A percentile compares a stretch with the other conserved stretches of the same genome.
Evolutionary conservation across 768 basidiomycete species (phyloP).

Genomic region (Auricularia heimuer): DNA sequence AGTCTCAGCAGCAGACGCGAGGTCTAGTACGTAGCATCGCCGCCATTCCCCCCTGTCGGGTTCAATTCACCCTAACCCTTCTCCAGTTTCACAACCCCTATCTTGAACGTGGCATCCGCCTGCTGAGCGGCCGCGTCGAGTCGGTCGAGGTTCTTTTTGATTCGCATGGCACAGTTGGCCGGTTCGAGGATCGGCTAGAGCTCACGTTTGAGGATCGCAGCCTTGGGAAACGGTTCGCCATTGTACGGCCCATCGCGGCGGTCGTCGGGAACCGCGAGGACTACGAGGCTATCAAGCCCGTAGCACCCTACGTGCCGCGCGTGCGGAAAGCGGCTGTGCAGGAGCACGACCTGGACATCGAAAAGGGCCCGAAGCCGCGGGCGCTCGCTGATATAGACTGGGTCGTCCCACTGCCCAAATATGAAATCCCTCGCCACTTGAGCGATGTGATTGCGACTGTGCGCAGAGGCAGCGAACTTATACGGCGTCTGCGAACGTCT

Average conservation of each 20-base stretch:
- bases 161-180: conserved; percentile 19
- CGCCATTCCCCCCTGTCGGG: background rate
- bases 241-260: conserved; percentile 35
- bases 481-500: conserved; percentile 18
- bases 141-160: conserved; percentile 4
- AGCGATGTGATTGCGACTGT: conserved; percentile 20
- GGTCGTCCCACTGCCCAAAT: conserved; percentile 27
- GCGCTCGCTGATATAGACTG: conserved; percentile 35
- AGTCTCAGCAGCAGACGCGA: background rate
- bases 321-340: conserved; percentile 3
- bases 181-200: conserved; percentile 39
- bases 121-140: background rate
- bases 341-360: conserved; percentile 19
- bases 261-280: conserved; percentile 42
- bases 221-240: conserved; percentile 31
- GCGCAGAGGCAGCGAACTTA: conserved; percentile 9
- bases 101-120: background rate
- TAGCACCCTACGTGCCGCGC: conserved; percentile 31
- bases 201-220: conserved; percentile 32
- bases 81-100: background rate
- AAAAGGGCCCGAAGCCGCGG: conserved; percentile 32
- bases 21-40: background rate
- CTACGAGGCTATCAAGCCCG: conserved; percentile 38
- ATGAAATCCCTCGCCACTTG: conserved; percentile 30
- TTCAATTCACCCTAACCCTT: too few species aligned